Evolutionary conservation across 2,329 filamentous ascomycete genomes (phyloP), one percentile per base, ranked within the genome.

Genomic region (Amesomyces nigricolor): DNA sequence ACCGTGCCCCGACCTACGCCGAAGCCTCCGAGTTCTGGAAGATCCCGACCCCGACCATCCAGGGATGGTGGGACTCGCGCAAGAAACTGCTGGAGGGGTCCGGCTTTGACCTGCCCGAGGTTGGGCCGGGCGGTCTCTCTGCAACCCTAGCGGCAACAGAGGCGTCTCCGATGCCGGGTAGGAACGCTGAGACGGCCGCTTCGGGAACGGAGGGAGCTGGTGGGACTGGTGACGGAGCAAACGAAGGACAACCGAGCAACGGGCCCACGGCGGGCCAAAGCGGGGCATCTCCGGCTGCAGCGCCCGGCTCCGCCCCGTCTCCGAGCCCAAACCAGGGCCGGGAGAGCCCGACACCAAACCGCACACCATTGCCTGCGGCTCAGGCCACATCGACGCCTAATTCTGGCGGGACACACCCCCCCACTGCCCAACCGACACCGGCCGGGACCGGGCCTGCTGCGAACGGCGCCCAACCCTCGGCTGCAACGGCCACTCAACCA

Each of bases 61-160:
- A 58, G 8, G 53, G 53, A 5, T 63, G 61, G 61, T 63, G 61
- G 61, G 62, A 62, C 14, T 30, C 53, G n/a, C 54, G 59, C 22
- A 59, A 62, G 38, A 62, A 61, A 45, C 47, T 63, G 2, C 51
- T 63, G 5, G 56, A 60, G 39, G 61, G 62, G 5, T 60, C 61
- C 16, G 61, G 61, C 30, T 51, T 63, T n/a, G 51, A 57, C 38
- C 43, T 63, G 19, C 58, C 56, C 19, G 47, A 57, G 37, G 35
- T 50, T 8, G 32, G 16, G 9, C 32, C 43, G 43, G 26, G 22
- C 4, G 26, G 22, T 19, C 26, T 29, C 8, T 45, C 43, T 2
- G 22, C 22, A 9, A 14, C 13, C 6, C 32, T 38, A 7, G 32
- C 32, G 14, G 32, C 32, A 5, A 39, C 16, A 14, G 53, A 46